phyloP scores from a whole-genome alignment of 768 basidiomycete species.

The Daedalea quercina region DNA sequence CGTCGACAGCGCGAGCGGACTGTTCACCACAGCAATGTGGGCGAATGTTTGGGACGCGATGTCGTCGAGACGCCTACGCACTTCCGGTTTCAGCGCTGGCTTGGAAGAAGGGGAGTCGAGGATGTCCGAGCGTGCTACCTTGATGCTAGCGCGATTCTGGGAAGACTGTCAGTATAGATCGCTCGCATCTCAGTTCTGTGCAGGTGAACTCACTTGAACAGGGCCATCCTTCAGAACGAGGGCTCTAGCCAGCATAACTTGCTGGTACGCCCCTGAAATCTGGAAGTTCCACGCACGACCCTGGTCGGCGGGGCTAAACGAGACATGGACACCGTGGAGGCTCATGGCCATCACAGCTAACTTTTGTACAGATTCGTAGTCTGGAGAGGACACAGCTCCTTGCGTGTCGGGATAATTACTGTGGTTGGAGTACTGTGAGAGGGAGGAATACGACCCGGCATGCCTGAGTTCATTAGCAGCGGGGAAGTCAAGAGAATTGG shows the following conservation, averaged over 20 bases:
- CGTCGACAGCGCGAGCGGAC: constrained; percentile 65
- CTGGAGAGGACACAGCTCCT: constrained; percentile 33
- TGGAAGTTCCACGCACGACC: constrained; percentile 83
- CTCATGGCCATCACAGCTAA: constrained; percentile 70
- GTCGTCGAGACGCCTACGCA: constrained; percentile 83
- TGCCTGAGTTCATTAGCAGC: constrained; percentile 39
- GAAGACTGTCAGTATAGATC: constrained; percentile 1
- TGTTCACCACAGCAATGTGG: constrained; percentile 91
- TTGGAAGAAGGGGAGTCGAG: constrained; percentile 78
- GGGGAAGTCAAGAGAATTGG: constrained; percentile 58
- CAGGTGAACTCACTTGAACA: constrained; percentile 50
- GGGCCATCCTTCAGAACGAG: constrained; percentile 88
- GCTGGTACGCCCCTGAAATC: constrained; percentile 85
- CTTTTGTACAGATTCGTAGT: constrained; percentile 72
- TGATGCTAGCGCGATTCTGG: constrained; percentile 81
- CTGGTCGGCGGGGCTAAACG: constrained; percentile 68
- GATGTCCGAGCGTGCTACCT: constrained; percentile 88
- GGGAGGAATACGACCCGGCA: constrained; percentile 30
- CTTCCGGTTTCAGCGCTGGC: constrained; percentile 75
- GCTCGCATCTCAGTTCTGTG: constrained; percentile 8
- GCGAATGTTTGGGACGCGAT: constrained; percentile 90
- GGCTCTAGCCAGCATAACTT: constrained; percentile 86
- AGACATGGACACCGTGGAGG: constrained; percentile 77
- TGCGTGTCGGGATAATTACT: constrained; percentile 25
- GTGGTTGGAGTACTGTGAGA: constrained; percentile 23